These are phyloP conservation scores for Nicotiana noctiflora DNA, from an alignment of 257 asterid genomes.

Conservation along the genomic window DNA sequence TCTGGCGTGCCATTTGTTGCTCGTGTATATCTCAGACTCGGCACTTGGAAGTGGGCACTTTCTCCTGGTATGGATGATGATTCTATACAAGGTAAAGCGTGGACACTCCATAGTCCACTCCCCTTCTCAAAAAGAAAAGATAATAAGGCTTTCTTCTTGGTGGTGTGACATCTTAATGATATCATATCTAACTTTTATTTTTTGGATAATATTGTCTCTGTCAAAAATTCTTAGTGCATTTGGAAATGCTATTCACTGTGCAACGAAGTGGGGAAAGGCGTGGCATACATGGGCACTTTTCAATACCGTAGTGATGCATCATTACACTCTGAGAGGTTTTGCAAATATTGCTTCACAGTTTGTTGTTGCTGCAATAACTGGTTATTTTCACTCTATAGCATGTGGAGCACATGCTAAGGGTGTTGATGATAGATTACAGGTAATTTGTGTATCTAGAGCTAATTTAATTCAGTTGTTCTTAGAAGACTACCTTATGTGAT, in stretches of 20 bases:
- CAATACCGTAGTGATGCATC: constrained; percentile 98
- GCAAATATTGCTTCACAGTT: constrained; percentile 64
- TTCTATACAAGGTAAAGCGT: constrained; percentile 66
- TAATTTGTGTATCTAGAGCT: constrained; percentile 14
- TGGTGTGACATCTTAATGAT: constrained; percentile 11
- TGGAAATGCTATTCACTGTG: constrained; percentile 72
- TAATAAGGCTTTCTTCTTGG: not conserved
- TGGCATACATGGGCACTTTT: constrained; percentile 99
- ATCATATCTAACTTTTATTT: constrained; percentile 8
- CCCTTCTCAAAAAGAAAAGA: not conserved
- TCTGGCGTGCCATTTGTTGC: constrained; percentile 74
- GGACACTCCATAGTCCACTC: constrained; percentile 2
- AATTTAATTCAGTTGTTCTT: constrained; percentile 5
- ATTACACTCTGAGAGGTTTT: constrained; percentile 72
- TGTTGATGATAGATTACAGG: constrained; percentile 98
- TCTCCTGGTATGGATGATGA: constrained; percentile 88
- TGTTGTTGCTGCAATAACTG: constrained; percentile 94
- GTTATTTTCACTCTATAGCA: constrained; percentile 97
- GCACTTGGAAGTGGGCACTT: constrained; percentile 96
- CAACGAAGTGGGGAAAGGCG: constrained; percentile 89
- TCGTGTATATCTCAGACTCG: constrained; percentile 74
- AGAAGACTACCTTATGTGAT: not conserved
- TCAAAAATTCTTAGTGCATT: constrained; percentile 88
- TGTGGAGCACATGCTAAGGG: constrained; percentile 97
- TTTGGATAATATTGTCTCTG: constrained; percentile 3